Evolutionary conservation across 1,284 basidiomycete genomes (phyloP).

Genomic region (Malassezia japonica): DNA sequence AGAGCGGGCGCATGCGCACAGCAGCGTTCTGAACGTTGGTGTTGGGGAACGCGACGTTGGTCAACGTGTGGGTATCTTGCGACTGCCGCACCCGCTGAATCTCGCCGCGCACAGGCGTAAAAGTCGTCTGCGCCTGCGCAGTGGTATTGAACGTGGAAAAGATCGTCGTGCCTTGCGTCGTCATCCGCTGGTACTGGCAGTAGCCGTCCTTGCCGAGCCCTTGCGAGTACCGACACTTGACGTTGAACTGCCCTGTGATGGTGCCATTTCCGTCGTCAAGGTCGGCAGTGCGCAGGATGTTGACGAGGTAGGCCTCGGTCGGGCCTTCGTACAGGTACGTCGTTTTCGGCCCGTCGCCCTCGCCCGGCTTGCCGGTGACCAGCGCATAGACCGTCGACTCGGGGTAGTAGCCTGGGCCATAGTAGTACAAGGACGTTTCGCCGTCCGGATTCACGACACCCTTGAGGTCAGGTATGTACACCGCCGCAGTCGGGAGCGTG

Average conservation of each 20-base stretch:
- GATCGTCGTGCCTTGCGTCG: background rate
- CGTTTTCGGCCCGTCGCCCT: conserved; percentile 4
- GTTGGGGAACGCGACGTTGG: background rate
- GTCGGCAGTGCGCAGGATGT: background rate
- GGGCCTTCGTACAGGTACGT: conserved; percentile 9
- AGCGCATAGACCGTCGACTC: conserved; percentile 11
- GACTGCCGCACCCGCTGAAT: conserved; percentile 1
- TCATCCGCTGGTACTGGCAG: conserved; percentile 2
- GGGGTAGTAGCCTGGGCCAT: conserved; percentile 4
- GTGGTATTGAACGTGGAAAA: conserved; percentile 3
- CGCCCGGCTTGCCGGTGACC: conserved; percentile 2
- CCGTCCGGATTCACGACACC: background rate
- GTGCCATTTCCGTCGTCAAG: background rate
- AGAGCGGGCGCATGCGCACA: background rate
- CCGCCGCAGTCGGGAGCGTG: background rate
- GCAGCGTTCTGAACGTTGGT: background rate
- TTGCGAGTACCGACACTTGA: background rate
- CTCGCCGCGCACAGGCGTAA: conserved; percentile 8
- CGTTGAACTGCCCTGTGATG: conserved; percentile 4
- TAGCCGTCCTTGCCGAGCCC: background rate
- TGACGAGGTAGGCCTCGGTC: background rate
- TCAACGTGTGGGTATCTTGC: background rate
- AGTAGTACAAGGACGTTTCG: conserved; percentile 8
- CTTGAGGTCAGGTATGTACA: conserved; percentile 1
- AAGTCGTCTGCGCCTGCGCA: background rate